Conservation (phyloP, 2,329 filamentous ascomycete genomes). For the Cadophora sp. region DNA sequence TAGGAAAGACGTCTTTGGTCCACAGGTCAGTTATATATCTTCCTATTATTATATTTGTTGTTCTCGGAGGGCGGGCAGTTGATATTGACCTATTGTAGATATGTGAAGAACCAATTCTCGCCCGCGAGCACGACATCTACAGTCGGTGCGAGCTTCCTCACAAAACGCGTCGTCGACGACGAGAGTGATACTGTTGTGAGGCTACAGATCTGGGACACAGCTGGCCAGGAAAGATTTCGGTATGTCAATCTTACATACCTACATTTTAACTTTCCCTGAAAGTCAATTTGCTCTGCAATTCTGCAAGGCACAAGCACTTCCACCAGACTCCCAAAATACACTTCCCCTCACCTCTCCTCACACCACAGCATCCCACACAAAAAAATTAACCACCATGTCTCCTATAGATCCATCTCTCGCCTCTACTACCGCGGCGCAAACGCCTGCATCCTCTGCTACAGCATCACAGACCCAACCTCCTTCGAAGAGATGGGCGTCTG, state of each 20-base stretch:
- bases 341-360: constrained; percentile 2
- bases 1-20: constrained; percentile 81
- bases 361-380: not conserved
- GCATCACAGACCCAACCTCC: constrained; percentile 84
- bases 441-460: constrained; percentile 92
- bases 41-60: not conserved
- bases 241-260: constrained; percentile 26
- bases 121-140: constrained; percentile 59
- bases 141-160: constrained; percentile 81
- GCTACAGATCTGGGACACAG: constrained; percentile 97
- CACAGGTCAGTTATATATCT: constrained; percentile 61
- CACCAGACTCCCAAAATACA: not conserved
- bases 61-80: not conserved
- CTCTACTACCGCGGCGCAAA: constrained; percentile 97
- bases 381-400: constrained; percentile 18
- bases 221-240: constrained; percentile 93
- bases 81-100: constrained; percentile 60
- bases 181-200: constrained; percentile 87
- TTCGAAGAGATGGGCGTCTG: constrained; percentile 93
- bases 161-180: constrained; percentile 80
- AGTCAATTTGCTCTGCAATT: constrained; percentile 5
- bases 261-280: not conserved
- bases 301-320: not conserved
- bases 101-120: constrained; percentile 49
- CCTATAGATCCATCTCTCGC: constrained; percentile 76